phyloP scores from a whole-genome alignment of 495 filamentous ascomycete species.

The Daldinia caldariorum region DNA sequence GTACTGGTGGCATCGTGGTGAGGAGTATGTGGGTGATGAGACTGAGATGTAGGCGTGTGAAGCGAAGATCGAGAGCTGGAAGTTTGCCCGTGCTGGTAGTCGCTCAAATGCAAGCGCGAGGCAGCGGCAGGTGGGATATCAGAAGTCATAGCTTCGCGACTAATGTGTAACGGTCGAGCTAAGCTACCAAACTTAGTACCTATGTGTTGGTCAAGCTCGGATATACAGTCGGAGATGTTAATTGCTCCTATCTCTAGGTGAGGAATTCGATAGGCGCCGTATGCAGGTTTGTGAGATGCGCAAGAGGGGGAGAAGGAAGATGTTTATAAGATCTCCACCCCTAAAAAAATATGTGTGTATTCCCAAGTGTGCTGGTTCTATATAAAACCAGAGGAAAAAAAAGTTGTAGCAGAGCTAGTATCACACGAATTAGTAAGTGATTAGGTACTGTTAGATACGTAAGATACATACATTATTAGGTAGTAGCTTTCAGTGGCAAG shows the following conservation, averaged over 20 bases:
- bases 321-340: slow-evolving; percentile 14
- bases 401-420: not conserved
- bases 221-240: slow-evolving; percentile 26
- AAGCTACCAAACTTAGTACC: not conserved
- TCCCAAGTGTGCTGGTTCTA: not conserved
- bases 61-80: slow-evolving; percentile 19
- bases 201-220: slow-evolving; percentile 16
- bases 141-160: slow-evolving; percentile 23
- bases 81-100: slow-evolving; percentile 14
- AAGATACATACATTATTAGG: too few species aligned
- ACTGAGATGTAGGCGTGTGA: slow-evolving; percentile 23
- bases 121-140: slow-evolving; percentile 8
- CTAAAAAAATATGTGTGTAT: not conserved
- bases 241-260: slow-evolving; percentile 39
- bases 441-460: too few species aligned
- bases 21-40: slow-evolving; percentile 12
- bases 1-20: slow-evolving; percentile 54
- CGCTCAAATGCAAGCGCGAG: slow-evolving; percentile 19
- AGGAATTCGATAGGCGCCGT: slow-evolving; percentile 27
- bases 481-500: not conserved
- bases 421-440: not conserved
- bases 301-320: slow-evolving; percentile 15
- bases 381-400: too few species aligned
- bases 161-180: slow-evolving; percentile 1
- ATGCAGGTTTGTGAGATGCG: slow-evolving; percentile 22